phyloP scores from a whole-genome alignment of 805 yeast species.

The Maudiozyma bulderi region DNA sequence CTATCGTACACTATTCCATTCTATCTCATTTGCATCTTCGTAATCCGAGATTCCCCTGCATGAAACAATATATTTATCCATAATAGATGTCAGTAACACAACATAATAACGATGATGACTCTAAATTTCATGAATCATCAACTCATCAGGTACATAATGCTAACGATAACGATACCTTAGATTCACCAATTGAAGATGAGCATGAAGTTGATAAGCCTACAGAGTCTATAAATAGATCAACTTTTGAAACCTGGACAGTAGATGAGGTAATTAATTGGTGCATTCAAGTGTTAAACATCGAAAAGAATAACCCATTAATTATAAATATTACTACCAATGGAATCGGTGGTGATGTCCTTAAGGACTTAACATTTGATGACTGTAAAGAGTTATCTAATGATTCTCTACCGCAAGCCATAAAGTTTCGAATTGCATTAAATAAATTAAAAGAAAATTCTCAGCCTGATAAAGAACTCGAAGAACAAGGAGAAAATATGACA shows the following conservation, averaged over 20 bases:
- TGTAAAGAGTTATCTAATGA: slow-evolving; percentile 61
- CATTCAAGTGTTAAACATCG: slow-evolving; percentile 9
- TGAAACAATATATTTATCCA: too few relatives aligned
- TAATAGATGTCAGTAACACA: too few relatives aligned
- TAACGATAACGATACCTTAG: too few relatives aligned
- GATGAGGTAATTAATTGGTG: slow-evolving; percentile 23
- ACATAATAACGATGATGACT: too few relatives aligned
- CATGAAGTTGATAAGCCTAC: too few relatives aligned
- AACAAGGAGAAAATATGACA: slow-evolving; percentile 28
- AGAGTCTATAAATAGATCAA: background rate
- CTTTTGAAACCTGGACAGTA: slow-evolving; percentile 14
- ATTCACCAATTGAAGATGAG: too few relatives aligned
- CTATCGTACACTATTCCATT: too few relatives aligned
- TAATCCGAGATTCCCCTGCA: too few relatives aligned
- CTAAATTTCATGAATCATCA: too few relatives aligned
- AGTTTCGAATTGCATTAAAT: slow-evolving; percentile 50
- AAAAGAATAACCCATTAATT: slow-evolving; percentile 9
- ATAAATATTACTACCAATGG: slow-evolving; percentile 13
- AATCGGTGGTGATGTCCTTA: slow-evolving; percentile 52
- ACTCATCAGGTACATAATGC: too few relatives aligned
- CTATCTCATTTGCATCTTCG: too few relatives aligned
- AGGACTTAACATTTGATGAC: slow-evolving; percentile 59
- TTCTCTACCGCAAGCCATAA: slow-evolving; percentile 46
- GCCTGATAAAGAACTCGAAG: slow-evolving; percentile 10
- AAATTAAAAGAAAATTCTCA: slow-evolving; percentile 32